phyloP scores from a whole-genome alignment of 2,329 filamentous ascomycete genomes.

The Colletotrichum abscissum region DNA sequence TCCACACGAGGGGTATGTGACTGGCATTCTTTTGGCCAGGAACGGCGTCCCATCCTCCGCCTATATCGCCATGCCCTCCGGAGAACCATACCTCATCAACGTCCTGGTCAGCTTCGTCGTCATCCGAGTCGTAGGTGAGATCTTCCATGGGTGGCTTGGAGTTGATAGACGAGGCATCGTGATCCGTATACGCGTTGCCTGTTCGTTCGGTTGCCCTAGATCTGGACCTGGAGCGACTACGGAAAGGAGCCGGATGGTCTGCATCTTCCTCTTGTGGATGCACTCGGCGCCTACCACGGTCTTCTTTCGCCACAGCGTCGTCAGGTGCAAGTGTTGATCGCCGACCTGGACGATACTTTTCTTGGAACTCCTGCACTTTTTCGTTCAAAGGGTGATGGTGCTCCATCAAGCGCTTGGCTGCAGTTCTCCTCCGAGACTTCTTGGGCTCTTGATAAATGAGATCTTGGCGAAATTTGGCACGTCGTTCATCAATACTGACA shows the following conservation, averaged over 20 bases:
- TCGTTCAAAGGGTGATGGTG: constrained; percentile 37
- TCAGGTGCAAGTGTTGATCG: constrained; percentile 31
- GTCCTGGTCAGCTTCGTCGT: constrained; percentile 68
- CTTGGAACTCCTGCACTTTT: constrained; percentile 41
- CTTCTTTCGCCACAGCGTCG: constrained; percentile 30
- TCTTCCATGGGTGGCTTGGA: constrained; percentile 39
- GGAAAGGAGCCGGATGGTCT: constrained; percentile 54
- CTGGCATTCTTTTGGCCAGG: constrained; percentile 70
- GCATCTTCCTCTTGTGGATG: constrained; percentile 37
- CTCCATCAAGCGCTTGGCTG: constrained; percentile 38
- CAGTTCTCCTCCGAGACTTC: constrained; percentile 38
- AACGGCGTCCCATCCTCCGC: constrained; percentile 77
- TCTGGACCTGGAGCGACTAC: constrained; percentile 48
- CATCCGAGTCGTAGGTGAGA: constrained; percentile 55
- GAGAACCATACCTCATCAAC: constrained; percentile 86
- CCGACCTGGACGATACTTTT: constrained; percentile 49
- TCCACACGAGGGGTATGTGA: constrained; percentile 77
- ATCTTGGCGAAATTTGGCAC: constrained; percentile 79
- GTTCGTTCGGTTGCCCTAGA: constrained; percentile 23
- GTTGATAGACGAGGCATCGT: constrained; percentile 23
- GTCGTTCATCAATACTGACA: constrained; percentile 76
- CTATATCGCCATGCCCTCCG: constrained; percentile 82
- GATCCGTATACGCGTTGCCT: background rate
- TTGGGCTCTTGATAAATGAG: constrained; percentile 67
- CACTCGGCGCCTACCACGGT: constrained; percentile 8